phyloP scores from a whole-genome alignment of 1,284 basidiomycete genomes.

The Trametes versicolor region DNA sequence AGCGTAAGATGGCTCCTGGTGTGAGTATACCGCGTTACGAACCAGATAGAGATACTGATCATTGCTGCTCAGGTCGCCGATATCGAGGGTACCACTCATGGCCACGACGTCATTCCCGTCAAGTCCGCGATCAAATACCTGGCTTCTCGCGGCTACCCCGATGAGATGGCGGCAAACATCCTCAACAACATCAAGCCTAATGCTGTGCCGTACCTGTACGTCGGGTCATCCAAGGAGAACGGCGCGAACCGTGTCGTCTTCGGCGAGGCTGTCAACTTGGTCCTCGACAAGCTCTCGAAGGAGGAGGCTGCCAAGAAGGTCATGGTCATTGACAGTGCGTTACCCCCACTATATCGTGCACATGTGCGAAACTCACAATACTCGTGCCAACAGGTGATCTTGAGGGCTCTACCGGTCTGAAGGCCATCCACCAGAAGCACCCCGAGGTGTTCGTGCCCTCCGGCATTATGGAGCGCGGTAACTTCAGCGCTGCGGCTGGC shows the following conservation, averaged over 20 bases:
- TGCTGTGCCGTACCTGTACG: constrained; percentile 64
- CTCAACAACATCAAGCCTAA: constrained; percentile 73
- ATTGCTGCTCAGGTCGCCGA: constrained; percentile 54
- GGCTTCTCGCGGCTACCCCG: constrained; percentile 66
- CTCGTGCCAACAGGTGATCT: constrained; percentile 63
- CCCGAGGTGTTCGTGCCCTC: constrained; percentile 87
- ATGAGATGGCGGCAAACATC: constrained; percentile 59
- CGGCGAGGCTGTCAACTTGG: constrained; percentile 82
- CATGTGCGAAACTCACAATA: no score
- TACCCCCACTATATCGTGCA: background rate
- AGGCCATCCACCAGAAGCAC: constrained; percentile 87
- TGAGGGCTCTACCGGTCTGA: constrained; percentile 88
- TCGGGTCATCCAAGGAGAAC: constrained; percentile 76
- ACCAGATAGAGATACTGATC: background rate
- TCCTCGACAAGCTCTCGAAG: constrained; percentile 77
- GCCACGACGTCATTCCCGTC: constrained; percentile 85
- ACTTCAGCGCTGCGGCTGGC: constrained; percentile 82
- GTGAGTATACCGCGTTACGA: constrained; percentile 30
- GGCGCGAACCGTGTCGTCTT: constrained; percentile 85
- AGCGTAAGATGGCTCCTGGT: constrained; percentile 85
- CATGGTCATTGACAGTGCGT: constrained; percentile 84
- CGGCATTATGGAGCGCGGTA: constrained; percentile 60
- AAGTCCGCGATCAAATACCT: constrained; percentile 82
- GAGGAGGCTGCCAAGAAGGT: constrained; percentile 83
- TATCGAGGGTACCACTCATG: constrained; percentile 81